phyloP scores from a whole-genome alignment of 768 basidiomycete species.

The Hebeloma cylindrosporum region DNA sequence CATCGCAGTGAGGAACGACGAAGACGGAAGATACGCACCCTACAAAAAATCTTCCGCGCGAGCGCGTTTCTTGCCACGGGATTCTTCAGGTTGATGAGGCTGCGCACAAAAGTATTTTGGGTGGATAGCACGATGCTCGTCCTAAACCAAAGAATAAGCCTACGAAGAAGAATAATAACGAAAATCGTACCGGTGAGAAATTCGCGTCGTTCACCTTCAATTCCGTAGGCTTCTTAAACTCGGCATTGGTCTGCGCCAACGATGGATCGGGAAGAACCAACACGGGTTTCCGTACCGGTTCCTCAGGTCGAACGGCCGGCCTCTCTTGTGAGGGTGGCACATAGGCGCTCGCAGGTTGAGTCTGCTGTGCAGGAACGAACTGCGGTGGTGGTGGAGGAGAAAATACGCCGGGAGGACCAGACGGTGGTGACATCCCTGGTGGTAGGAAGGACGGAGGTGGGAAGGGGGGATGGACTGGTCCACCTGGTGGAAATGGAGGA shows the following conservation, averaged over 20 bases:
- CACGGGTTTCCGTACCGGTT: constrained; percentile 23
- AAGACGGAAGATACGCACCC: too few relatives aligned
- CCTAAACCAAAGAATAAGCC: constrained; percentile 40
- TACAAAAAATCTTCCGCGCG: constrained; percentile 84
- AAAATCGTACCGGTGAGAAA: constrained; percentile 66
- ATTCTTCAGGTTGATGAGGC: constrained; percentile 46
- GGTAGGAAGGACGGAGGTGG: constrained; percentile 17
- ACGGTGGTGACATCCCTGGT: constrained; percentile 3
- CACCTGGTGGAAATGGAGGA: constrained; percentile 16
- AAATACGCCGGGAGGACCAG: constrained; percentile 8
- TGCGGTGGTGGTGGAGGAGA: constrained; percentile 24
- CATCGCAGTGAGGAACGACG: too few relatives aligned
- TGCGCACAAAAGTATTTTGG: constrained; percentile 60
- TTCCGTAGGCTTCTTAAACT: constrained; percentile 73
- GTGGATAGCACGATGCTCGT: constrained; percentile 71
- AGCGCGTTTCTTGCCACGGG: constrained; percentile 80
- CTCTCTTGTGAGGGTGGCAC: constrained; percentile 16
- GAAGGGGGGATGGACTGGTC: constrained; percentile 13
- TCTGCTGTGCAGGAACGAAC: constrained; percentile 21
- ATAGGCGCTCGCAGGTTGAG: constrained; percentile 3
- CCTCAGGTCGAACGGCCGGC: constrained; percentile 9
- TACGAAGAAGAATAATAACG: background rate
- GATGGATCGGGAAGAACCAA: constrained; percentile 55
- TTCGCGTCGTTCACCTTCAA: constrained; percentile 77
- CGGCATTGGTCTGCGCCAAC: constrained; percentile 63